Percentiles rank a stretch among this genome's conserved stretches.
These are phyloP conservation scores for Hymenoscyphus albidus DNA, from an alignment of 2,329 filamentous ascomycete genomes.

Conservation along the genomic window DNA sequence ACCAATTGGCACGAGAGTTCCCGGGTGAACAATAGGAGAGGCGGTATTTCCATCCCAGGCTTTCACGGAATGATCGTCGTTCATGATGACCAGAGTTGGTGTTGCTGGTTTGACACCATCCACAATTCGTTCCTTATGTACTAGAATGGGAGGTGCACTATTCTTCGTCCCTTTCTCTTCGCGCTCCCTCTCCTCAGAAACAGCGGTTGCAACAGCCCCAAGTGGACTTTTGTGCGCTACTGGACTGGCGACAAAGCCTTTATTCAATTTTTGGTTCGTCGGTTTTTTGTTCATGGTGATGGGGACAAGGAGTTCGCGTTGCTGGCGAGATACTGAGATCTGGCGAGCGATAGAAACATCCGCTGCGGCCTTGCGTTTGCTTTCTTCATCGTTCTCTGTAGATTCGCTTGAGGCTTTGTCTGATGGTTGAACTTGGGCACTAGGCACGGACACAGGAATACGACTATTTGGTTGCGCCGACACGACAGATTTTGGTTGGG, in stretches of 20 bases:
- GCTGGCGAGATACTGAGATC: constrained; percentile 61
- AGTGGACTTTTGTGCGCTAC: constrained; percentile 21
- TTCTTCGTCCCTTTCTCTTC: constrained; percentile 1
- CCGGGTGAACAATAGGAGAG: neutral
- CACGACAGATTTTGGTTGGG: constrained; percentile 10
- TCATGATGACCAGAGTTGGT: constrained; percentile 29
- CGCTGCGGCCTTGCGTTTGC: constrained; percentile 51
- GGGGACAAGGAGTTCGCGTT: constrained; percentile 55
- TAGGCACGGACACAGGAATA: constrained; percentile 5
- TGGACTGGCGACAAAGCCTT: constrained; percentile 15
- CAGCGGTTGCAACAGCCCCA: constrained; percentile 18
- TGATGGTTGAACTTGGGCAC: neutral
- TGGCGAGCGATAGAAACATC: constrained; percentile 66
- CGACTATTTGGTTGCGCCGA: constrained; percentile 7
- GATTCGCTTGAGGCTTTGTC: constrained; percentile 5
- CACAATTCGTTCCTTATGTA: constrained; percentile 13
- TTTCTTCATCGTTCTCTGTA: constrained; percentile 39
- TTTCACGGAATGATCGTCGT: constrained; percentile 14
- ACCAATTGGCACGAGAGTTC: constrained; percentile 6
- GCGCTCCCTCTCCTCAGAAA: constrained; percentile 17
- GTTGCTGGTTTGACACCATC: constrained; percentile 24
- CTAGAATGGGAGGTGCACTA: neutral
- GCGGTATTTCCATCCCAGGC: constrained; percentile 17
- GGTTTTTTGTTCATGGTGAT: constrained; percentile 35
- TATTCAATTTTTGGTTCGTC: neutral